Percentiles rank a stretch among this genome's conserved stretches.
Evolutionary conservation across 2,329 filamentous ascomycete species (phyloP).

Genomic region (Fusarium sp.): DNA sequence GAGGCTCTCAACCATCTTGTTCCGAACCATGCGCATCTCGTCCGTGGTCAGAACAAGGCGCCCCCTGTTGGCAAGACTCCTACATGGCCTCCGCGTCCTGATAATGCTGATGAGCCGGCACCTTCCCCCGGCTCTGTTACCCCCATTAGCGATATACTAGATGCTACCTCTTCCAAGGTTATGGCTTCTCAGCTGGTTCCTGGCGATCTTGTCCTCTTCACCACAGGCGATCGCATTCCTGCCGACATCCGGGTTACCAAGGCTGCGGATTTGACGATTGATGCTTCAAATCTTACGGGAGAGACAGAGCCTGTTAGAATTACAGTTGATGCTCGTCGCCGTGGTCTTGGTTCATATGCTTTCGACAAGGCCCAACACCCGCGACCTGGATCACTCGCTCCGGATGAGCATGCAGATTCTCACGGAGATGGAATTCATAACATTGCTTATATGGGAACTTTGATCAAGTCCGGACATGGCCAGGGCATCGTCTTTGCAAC

Average conservation of each 20-base stretch:
- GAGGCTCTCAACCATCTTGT: conserved; percentile 94
- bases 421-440: conserved; percentile 78
- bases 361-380: conserved; percentile 44
- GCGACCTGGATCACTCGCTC: conserved; percentile 53
- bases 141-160: conserved; percentile 68
- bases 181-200: conserved; percentile 87
- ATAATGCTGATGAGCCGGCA: conserved; percentile 56
- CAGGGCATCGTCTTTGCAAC: conserved; percentile 98
- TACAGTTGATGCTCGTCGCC: conserved; percentile 65
- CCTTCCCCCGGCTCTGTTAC: conserved; percentile 59
- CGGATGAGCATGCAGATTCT: conserved; percentile 66
- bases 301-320: conserved; percentile 94
- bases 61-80: conserved; percentile 48
- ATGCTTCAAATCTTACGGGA: conserved; percentile 95
- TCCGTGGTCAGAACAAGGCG: conserved; percentile 64
- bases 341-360: conserved; percentile 42
- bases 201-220: conserved; percentile 91
- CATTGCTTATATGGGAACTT: conserved; percentile 96
- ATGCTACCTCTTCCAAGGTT: conserved; percentile 81
- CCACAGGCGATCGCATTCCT: conserved; percentile 94
- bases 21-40: conserved; percentile 94
- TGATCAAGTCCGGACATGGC: conserved; percentile 93
- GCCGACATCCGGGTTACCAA: conserved; percentile 95
- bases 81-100: conserved; percentile 58
- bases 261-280: conserved; percentile 88